Evolutionary conservation across 306 rosid species (phyloP).

Genomic region (Fragaria ananassa): DNA sequence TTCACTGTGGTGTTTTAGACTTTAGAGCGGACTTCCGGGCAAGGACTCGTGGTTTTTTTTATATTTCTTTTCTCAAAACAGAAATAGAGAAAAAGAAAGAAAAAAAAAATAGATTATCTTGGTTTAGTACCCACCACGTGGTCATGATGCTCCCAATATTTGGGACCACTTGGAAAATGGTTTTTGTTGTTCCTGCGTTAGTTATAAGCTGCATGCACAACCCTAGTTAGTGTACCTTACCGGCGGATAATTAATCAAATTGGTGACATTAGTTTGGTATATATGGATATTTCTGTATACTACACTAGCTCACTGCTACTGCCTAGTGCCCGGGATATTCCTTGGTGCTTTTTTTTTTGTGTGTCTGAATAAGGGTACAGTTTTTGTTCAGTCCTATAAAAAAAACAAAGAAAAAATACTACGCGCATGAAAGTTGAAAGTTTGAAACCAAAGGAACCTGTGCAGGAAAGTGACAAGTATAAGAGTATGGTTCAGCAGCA

Average conservation of each 20-base stretch:
- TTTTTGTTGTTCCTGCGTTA: neutral
- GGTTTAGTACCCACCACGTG: neutral
- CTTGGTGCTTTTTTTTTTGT: neutral
- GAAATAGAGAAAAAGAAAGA: too few species aligned
- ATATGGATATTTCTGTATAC: neutral
- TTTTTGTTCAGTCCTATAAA: neutral
- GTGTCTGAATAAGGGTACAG: neutral
- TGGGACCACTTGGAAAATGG: conserved; percentile 46
- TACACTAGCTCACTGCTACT: neutral
- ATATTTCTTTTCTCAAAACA: neutral
- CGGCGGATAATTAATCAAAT: too few species aligned
- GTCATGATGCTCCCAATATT: conserved; percentile 33
- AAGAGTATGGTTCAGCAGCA: conserved; percentile 52
- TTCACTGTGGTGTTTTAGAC: too few species aligned
- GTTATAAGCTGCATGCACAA: neutral
- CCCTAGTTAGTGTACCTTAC: neutral
- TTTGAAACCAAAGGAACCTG: neutral
- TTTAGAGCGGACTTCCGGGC: too few species aligned
- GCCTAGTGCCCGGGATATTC: too few species aligned
- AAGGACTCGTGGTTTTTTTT: too few species aligned
- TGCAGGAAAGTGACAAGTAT: conserved; percentile 57
- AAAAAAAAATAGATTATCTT: neutral
- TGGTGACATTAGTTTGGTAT: neutral
- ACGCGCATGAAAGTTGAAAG: neutral
- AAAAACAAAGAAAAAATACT: neutral